Evolutionary conservation across 345 rosid species (phyloP), one percentile per base, ranked within the genome.

Genomic region (Theobroma cacao): DNA sequence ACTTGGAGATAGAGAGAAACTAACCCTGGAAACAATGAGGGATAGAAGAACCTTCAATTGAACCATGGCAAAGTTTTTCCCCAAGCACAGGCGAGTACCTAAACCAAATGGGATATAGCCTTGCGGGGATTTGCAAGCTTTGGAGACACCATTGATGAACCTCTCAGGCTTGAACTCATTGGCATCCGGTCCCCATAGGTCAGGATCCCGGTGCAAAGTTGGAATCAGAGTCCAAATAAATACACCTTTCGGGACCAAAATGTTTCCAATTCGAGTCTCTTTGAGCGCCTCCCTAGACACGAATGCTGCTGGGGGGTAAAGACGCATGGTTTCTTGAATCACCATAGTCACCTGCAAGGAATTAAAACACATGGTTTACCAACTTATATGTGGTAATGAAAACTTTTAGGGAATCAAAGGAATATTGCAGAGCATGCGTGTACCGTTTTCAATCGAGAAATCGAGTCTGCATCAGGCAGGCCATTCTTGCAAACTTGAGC

Each of bases 41-140:
- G 89, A 82, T 34, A 95, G 66, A 63, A 90, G 83, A 48, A 87
- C 80, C 81, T 93, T 93, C 74, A 90, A 76, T 67, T 95, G 87
- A 59, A 87, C 83, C 93, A 92, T 88, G 0, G 92, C 96, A 5
- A 93, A 91, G 81, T 91, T 91, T 78, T 80, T 86, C 2, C 93
- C 99, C 58, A 93, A 80, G 84, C 99, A 93, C 70, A 78, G 59
- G 50, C 97, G 87, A 45, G 93, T 90, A 15, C 99, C 99, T 4
- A 91, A 64, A 11, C 97, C 98, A 33, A 95, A 95, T 0, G 97
- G 92, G 14, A 92, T 76, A 41, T 89, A 91, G 18, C 88, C 88
- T 38, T 91, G 93, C 5, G 94, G 92, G 48, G 82, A 80, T 74
- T 90, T 92, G 82, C 94, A 92, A 24, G 98, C 97, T 61, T 82